Evolutionary conservation across 768 basidiomycete genomes (phyloP).

Genomic region (Suillus decipiens): DNA sequence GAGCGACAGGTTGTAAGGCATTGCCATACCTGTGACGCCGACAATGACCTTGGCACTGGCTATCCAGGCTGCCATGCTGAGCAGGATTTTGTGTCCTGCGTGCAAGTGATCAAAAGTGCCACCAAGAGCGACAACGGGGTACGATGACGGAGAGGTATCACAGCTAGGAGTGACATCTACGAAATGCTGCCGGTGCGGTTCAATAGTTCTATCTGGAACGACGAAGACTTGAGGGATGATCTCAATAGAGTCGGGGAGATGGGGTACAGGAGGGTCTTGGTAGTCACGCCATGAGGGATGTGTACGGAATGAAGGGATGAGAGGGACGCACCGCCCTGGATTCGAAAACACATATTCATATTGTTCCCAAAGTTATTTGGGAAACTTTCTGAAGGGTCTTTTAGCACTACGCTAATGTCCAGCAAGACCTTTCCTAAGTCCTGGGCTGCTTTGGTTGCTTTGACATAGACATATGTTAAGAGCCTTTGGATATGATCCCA

Average conservation of each 20-base stretch:
- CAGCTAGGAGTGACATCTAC: neutral
- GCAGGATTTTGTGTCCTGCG: constrained; percentile 94
- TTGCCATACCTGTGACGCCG: constrained; percentile 76
- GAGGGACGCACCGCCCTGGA: constrained; percentile 46
- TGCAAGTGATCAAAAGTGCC: constrained; percentile 99
- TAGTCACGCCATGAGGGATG: constrained; percentile 34
- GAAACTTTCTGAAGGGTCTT: constrained; percentile 50
- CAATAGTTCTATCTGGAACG: constrained; percentile 17
- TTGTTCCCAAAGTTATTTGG: constrained; percentile 37
- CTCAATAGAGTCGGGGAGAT: constrained; percentile 45
- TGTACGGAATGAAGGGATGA: constrained; percentile 11
- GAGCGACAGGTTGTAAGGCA: constrained; percentile 11
- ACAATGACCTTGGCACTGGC: constrained; percentile 80
- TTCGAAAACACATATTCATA: constrained; percentile 41
- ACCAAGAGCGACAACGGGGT: constrained; percentile 82
- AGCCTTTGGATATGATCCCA: constrained; percentile 77
- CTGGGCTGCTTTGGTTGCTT: constrained; percentile 77
- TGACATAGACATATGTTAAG: constrained; percentile 82
- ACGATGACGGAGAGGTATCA: constrained; percentile 24
- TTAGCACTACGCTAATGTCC: constrained; percentile 76
- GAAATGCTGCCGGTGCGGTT: constrained; percentile 10
- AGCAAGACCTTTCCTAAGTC: constrained; percentile 68
- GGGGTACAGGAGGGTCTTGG: constrained; percentile 18
- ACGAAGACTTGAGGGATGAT: constrained; percentile 34
- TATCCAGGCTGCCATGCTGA: constrained; percentile 90